Conservation (phyloP, 2,329 filamentous ascomycete species). For the Epichloe scottii region DNA sequence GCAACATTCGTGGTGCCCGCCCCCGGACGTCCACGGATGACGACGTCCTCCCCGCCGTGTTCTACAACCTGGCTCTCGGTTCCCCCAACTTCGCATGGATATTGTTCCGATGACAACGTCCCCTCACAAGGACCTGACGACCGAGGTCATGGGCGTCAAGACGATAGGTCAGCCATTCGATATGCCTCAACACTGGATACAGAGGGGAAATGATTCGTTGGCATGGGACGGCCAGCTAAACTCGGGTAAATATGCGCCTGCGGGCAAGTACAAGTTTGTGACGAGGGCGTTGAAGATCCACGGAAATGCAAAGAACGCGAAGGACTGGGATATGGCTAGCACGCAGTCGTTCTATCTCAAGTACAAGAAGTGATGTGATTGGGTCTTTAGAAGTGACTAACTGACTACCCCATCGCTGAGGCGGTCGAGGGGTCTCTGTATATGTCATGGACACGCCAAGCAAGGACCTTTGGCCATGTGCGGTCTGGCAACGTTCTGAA, state of each 20-base stretch:
- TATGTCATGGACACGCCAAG: too few species aligned
- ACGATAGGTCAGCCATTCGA: slow-evolving; percentile 26
- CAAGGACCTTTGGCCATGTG: too few species aligned
- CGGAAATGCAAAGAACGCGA: slow-evolving; percentile 27
- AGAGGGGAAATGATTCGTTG: slow-evolving; percentile 12
- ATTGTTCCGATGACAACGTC: slow-evolving; percentile 25
- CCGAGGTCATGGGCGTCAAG: slow-evolving; percentile 22
- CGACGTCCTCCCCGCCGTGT: slow-evolving; percentile 24
- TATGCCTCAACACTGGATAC: slow-evolving; percentile 24
- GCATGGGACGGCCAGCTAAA: slow-evolving; percentile 32
- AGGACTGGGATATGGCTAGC: slow-evolving; percentile 32
- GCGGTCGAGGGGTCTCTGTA: too few species aligned
- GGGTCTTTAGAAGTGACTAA: too few species aligned
- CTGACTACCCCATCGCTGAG: too few species aligned
- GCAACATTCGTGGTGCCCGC: slow-evolving; percentile 27
- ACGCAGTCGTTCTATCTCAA: slow-evolving; percentile 29
- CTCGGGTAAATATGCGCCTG: slow-evolving; percentile 31
- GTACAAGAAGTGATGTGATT: slow-evolving; percentile 17
- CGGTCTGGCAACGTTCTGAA: too few species aligned
- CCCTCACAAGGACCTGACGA: slow-evolving; percentile 12
- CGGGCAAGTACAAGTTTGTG: slow-evolving; percentile 34
- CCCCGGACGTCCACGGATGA: slow-evolving; percentile 18
- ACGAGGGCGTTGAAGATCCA: slow-evolving; percentile 35
- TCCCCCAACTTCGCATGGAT: slow-evolving; percentile 29
- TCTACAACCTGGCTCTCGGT: slow-evolving; percentile 30